A percentile compares a stretch with the other conserved stretches of the same genome.
Evolutionary conservation across 2,329 filamentous ascomycete species (phyloP).

Genomic region (Penicillium sp.): DNA sequence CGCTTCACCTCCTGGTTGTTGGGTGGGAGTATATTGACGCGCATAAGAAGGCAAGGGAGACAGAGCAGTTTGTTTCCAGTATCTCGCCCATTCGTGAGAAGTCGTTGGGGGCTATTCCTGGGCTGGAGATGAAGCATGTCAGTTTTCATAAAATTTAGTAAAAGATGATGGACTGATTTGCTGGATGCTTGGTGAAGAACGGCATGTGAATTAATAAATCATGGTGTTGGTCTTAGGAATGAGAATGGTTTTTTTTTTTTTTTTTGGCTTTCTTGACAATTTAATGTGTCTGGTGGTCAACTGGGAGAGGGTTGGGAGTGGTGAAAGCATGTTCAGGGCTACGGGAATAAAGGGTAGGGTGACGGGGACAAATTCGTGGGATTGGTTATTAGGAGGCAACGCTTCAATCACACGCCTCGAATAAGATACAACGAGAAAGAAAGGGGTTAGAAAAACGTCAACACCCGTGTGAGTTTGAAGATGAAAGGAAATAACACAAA

Average conservation of each 20-base stretch:
- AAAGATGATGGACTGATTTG: neutral
- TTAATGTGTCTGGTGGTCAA: neutral
- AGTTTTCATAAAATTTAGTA: conserved; percentile 35
- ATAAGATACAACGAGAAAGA: conserved; percentile 36
- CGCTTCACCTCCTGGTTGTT: conserved; percentile 45
- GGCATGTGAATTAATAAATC: neutral
- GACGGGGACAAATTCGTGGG: conserved; percentile 14
- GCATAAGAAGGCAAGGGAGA: conserved; percentile 50
- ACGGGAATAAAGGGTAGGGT: conserved; percentile 12
- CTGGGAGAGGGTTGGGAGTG: neutral
- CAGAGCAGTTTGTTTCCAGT: conserved; percentile 45
- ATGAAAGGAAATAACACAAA: neutral
- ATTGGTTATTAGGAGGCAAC: conserved; percentile 25
- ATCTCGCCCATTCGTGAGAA: conserved; percentile 46
- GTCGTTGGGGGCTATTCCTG: conserved; percentile 37
- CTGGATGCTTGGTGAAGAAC: neutral
- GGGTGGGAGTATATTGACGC: conserved; percentile 55
- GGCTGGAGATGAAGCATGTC: conserved; percentile 49
- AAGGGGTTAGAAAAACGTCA: conserved; percentile 8
- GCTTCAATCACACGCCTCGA: conserved; percentile 26
- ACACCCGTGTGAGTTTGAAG: conserved; percentile 14
- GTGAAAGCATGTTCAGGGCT: conserved; percentile 8
- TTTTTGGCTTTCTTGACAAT: neutral
- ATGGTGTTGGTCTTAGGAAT: neutral
- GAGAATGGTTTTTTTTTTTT: neutral